Evolutionary conservation across 1,284 basidiomycete genomes (phyloP).

Genomic region (Leccinum fallax): DNA sequence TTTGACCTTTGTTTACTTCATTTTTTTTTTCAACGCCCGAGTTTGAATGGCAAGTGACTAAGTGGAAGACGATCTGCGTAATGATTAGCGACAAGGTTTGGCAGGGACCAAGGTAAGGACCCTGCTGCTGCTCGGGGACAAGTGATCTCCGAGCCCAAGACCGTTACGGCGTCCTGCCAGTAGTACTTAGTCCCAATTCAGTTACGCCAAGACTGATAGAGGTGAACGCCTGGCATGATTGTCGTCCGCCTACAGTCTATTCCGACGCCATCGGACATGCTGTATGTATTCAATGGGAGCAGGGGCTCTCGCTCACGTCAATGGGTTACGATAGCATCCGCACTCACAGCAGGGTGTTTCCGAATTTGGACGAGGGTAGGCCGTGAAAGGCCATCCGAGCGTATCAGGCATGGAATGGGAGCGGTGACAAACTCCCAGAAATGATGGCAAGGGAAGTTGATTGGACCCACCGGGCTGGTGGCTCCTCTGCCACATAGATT

Average conservation of each 20-base stretch:
- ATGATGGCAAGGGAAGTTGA: background rate
- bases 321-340: background rate
- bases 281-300: background rate
- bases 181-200: background rate
- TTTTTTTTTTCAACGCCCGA: conserved; percentile 1
- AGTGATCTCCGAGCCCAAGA: background rate
- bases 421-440: background rate
- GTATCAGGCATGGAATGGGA: background rate
- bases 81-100: background rate
- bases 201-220: background rate
- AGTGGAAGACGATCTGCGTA: conserved; percentile 8
- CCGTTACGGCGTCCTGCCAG: conserved; percentile 1
- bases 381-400: background rate
- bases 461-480: too few species aligned
- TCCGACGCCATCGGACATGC: conserved; percentile 15
- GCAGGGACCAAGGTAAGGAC: conserved; percentile 5
- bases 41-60: background rate
- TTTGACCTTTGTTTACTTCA: background rate
- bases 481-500: background rate
- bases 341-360: conserved; percentile 1
- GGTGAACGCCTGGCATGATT: conserved; percentile 7
- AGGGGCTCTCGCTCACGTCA: background rate
- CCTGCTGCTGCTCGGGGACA: background rate
- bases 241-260: background rate
- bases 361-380: conserved; percentile 3